Conservation (phyloP, 257 asterid species). For the Gentiana straminea region DNA sequence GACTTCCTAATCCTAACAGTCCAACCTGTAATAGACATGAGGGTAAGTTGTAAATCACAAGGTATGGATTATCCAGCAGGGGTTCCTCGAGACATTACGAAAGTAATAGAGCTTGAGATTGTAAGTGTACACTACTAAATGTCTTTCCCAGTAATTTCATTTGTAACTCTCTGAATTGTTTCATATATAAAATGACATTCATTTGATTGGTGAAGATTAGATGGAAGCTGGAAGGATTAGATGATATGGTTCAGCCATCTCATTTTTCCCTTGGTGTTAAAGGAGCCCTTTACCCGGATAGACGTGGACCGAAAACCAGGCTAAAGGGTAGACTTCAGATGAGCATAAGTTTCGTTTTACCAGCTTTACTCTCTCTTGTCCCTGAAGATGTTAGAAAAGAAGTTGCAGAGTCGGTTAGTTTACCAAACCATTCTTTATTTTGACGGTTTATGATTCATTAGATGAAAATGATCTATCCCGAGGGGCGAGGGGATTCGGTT, state of each 20-base stretch:
- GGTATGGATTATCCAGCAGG: slow-evolving; percentile 68
- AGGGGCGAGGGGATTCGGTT: neutral
- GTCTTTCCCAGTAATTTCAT: too few relatives aligned
- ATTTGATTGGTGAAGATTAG: slow-evolving; percentile 38
- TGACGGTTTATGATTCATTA: neutral
- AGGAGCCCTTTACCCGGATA: slow-evolving; percentile 72
- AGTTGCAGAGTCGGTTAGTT: slow-evolving; percentile 76
- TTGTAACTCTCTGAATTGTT: too few relatives aligned
- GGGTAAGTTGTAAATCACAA: slow-evolving; percentile 56
- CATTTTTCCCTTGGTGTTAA: slow-evolving; percentile 61
- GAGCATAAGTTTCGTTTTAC: slow-evolving; percentile 74
- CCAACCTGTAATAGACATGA: slow-evolving; percentile 75
- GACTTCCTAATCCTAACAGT: slow-evolving; percentile 68
- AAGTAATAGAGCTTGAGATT: slow-evolving; percentile 80
- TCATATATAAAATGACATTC: too few relatives aligned
- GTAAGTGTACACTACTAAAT: slow-evolving; percentile 33
- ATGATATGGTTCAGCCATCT: slow-evolving; percentile 72
- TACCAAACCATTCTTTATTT: neutral
- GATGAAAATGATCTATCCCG: neutral
- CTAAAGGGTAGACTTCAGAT: slow-evolving; percentile 69
- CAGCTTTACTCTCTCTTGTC: slow-evolving; percentile 63
- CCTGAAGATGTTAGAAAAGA: slow-evolving; percentile 75
- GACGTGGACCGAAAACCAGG: slow-evolving; percentile 49
- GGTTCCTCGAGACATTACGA: slow-evolving; percentile 52
- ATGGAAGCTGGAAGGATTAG: slow-evolving; percentile 93